phyloP scores from a whole-genome alignment of 2,329 filamentous ascomycete genomes.

The Diaporthe ilicicola region DNA sequence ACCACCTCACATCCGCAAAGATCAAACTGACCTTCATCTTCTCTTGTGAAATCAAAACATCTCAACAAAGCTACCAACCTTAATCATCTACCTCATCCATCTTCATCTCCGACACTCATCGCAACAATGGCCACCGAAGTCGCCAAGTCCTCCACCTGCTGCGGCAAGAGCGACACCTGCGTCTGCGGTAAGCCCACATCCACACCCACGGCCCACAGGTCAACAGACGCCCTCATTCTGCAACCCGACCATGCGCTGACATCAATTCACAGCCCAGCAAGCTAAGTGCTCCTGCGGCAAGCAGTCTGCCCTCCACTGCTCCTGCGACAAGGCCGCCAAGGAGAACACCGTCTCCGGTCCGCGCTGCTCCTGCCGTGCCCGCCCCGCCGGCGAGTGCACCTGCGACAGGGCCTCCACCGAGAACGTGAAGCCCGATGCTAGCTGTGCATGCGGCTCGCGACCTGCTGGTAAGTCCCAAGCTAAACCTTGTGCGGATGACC shows the following conservation, averaged over 20 bases:
- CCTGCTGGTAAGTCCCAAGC: conserved; percentile 65
- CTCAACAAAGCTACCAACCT: not conserved
- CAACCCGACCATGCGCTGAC: not conserved
- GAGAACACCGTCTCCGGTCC: conserved; percentile 81
- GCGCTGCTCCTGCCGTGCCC: conserved; percentile 84
- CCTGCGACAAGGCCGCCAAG: conserved; percentile 75
- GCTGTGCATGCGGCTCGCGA: conserved; percentile 81
- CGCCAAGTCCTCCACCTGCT: conserved; percentile 59
- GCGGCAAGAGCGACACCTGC: conserved; percentile 62
- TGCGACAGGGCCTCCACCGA: conserved; percentile 77
- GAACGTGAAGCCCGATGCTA: conserved; percentile 69
- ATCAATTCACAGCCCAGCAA: conserved; percentile 59
- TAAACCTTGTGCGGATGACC: not conserved
- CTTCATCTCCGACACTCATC: conserved; percentile 2
- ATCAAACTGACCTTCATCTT: not conserved
- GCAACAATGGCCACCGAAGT: conserved; percentile 45
- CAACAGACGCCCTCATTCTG: not conserved
- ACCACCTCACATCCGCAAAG: not conserved
- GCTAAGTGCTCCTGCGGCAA: conserved; percentile 90
- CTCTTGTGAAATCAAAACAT: not conserved
- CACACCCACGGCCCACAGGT: not conserved
- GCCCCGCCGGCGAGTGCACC: conserved; percentile 82
- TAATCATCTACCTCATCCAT: not conserved
- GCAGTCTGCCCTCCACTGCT: conserved; percentile 86
- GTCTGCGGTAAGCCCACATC: conserved; percentile 62